Evolutionary conservation across 768 basidiomycete species (phyloP), one percentile per base, ranked within the genome.

Genomic region (Leucocoprinus leucothites): DNA sequence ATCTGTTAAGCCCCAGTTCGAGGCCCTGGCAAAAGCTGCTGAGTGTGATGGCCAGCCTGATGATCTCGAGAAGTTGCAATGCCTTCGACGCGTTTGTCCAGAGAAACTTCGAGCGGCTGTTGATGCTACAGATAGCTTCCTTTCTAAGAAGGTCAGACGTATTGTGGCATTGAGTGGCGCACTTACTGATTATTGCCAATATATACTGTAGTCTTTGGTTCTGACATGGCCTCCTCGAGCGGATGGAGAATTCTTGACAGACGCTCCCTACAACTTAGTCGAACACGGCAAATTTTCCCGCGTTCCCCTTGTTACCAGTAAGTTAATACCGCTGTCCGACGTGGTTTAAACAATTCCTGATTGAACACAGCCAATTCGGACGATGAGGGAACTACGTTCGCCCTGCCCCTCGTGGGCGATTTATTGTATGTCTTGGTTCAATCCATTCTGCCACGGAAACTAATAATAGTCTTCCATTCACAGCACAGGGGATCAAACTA

Each of bases 331-430:
- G 24, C 34, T 7, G 5, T 11, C 0, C 36, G 28, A 41, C n/a
- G 34, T 11, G 38, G 3, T 48, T 41, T 57, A 19, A 28, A 25
- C 38, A 35, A n/a, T n/a, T n/a, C n/a, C n/a, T n/a, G n/a, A n/a
- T n/a, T n/a, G 19, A 13, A 25, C 2, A 28, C 41, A 74, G 80
- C 80, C 16, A 74, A 84, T 57, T 78, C 76, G 60, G 82, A 84
- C 46, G 85, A 85, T 51, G 85, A 85, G 63, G 85, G 83, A 2
- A 82, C 82, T 0, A 13, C 80, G 0, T 82, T 82, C 60, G 74
- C 80, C 2, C 60, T 82, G 22, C 65, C 65, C 3, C 66, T 63
- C 18, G 53, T 58, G n/a, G 54, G 42, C 14, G 51, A 66, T 40
- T 63, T 63, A 26, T 18, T 60, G 40, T 41, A 41, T n/a, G 40